These are phyloP conservation scores for Cryptococcus sp. DNA, from an alignment of 1,284 basidiomycete genomes.

Conservation along the genomic window DNA sequence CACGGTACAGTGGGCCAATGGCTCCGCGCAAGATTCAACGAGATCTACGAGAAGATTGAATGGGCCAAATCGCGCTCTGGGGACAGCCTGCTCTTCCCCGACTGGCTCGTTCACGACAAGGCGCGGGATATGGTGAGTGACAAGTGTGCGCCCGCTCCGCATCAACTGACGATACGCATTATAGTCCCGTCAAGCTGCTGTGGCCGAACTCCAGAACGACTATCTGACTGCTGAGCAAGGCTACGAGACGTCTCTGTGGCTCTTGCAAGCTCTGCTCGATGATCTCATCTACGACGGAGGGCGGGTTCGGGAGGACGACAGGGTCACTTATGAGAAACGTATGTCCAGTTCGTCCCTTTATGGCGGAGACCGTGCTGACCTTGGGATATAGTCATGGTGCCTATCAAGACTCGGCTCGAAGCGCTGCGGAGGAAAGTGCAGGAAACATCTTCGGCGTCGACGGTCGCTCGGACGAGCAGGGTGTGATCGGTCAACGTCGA, in stretches of 20 bases:
- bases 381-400: constrained; percentile 25
- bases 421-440: constrained; percentile 31
- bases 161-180: constrained; percentile 63
- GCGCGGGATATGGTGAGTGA: constrained; percentile 57
- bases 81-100: constrained; percentile 58
- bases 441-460: constrained; percentile 2
- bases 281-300: constrained; percentile 81
- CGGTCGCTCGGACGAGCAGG: not conserved
- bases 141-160: not conserved
- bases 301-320: constrained; percentile 80
- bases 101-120: constrained; percentile 60
- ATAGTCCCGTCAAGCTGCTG: constrained; percentile 87
- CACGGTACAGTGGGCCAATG: constrained; percentile 57
- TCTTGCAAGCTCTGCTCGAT: constrained; percentile 87
- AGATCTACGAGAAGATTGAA: constrained; percentile 61
- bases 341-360: constrained; percentile 42
- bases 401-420: constrained; percentile 31
- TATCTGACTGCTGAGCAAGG: constrained; percentile 76
- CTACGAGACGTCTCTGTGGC: constrained; percentile 93
- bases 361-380: not conserved
- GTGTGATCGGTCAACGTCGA: not conserved
- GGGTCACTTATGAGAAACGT: constrained; percentile 78
- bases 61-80: constrained; percentile 57
- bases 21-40: constrained; percentile 61
- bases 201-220: constrained; percentile 85